phyloP scores from a whole-genome alignment of 345 rosid genomes.

The Gynandropsis gynandra region DNA sequence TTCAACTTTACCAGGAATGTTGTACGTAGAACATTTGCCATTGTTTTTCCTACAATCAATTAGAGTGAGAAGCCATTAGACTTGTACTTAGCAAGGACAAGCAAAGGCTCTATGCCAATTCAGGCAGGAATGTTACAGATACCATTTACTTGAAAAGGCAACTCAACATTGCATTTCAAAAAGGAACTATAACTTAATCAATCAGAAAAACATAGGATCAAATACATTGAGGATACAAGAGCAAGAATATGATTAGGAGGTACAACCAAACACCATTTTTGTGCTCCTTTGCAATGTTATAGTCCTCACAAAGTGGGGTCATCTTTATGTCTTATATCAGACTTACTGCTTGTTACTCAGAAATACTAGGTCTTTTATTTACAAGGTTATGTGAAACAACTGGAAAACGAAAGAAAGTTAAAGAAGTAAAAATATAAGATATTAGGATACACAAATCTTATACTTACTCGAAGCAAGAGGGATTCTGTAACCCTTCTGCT shows the following conservation, averaged over 20 bases:
- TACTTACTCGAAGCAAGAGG: constrained; percentile 56
- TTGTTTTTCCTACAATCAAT: constrained; percentile 35
- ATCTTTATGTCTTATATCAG: no score
- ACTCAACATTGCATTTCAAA: no score
- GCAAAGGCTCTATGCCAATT: no score
- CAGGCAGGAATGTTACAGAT: no score
- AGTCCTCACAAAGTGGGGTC: no score
- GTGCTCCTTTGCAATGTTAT: no score
- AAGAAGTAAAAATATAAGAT: no score
- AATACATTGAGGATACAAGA: constrained; percentile 14
- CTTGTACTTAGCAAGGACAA: no score
- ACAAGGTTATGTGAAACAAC: constrained; percentile 5
- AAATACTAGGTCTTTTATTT: no score
- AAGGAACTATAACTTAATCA: not conserved
- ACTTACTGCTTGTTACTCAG: no score
- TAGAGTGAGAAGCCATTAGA: not conserved
- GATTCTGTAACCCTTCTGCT: constrained; percentile 33
- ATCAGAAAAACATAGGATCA: not conserved
- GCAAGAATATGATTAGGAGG: not conserved
- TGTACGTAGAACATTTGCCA: constrained; percentile 22
- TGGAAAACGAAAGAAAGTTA: not conserved
- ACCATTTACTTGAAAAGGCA: no score
- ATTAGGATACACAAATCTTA: not conserved
- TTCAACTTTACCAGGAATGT: constrained; percentile 26
- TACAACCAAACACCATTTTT: no score